These are phyloP conservation scores for Pyrus communis DNA, from an alignment of 306 rosid species.

Conservation along the genomic window DNA sequence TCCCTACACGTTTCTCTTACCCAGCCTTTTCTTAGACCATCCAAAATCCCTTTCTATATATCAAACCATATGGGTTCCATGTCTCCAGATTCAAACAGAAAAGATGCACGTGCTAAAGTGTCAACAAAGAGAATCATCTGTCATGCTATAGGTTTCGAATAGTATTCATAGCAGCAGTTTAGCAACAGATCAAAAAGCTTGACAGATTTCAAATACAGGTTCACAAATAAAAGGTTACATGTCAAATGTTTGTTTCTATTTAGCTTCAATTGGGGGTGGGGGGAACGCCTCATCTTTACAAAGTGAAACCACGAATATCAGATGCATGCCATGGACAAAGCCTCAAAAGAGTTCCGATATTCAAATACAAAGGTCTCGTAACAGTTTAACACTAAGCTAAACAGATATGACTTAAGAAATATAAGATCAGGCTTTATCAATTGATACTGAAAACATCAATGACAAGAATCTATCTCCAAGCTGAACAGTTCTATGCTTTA, in stretches of 20 bases:
- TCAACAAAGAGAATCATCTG: background rate
- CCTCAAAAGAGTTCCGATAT: background rate
- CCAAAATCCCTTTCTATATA: background rate
- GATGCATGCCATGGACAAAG: background rate
- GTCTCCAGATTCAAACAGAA: background rate
- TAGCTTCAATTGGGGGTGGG: too few species aligned
- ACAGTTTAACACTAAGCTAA: background rate
- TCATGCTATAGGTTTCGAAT: background rate
- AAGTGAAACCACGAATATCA: background rate
- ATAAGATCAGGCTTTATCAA: background rate
- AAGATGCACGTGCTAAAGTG: background rate
- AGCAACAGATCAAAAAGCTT: background rate
- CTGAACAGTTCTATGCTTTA: background rate
- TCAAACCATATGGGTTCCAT: background rate
- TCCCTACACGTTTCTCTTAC: background rate
- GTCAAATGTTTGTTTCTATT: background rate
- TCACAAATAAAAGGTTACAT: background rate
- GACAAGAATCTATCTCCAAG: background rate
- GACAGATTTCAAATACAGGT: background rate
- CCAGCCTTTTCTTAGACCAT: background rate
- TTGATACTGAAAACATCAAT: background rate
- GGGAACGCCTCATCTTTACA: background rate
- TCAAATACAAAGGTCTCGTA: background rate
- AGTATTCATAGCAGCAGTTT: background rate
- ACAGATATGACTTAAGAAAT: background rate